phyloP scores from a whole-genome alignment of 495 filamentous ascomycete genomes.

The Polyplosphaeria fusca region DNA sequence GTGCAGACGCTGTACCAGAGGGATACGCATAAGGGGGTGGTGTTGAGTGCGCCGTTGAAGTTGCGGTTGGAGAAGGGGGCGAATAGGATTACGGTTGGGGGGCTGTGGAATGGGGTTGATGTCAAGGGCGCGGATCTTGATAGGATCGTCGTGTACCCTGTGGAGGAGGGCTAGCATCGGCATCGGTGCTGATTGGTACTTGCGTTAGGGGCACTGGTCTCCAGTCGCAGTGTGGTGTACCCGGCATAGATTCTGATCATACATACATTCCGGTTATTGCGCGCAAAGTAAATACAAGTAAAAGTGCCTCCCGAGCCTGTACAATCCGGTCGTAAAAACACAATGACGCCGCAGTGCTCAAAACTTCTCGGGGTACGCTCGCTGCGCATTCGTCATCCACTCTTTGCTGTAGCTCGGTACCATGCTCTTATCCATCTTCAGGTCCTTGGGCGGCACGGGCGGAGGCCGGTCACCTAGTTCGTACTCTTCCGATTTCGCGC shows the following conservation, averaged over 20 bases:
- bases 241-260: too few species aligned
- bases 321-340: too few species aligned
- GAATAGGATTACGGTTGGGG: constrained; percentile 47
- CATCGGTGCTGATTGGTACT: too few species aligned
- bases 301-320: too few species aligned
- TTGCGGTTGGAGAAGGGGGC: constrained; percentile 41
- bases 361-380: too few species aligned
- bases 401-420: too few species aligned
- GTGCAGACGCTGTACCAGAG: constrained; percentile 45
- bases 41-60: constrained; percentile 44
- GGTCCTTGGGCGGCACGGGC: constrained; percentile 10
- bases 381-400: too few species aligned
- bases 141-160: constrained; percentile 47
- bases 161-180: constrained; percentile 14
- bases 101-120: constrained; percentile 44
- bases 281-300: too few species aligned
- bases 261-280: too few species aligned
- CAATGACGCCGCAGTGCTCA: too few species aligned
- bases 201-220: too few species aligned
- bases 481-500: neutral
- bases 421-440: neutral
- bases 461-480: neutral
- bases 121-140: constrained; percentile 47
- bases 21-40: constrained; percentile 49
- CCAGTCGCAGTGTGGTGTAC: too few species aligned